phyloP scores from a whole-genome alignment of 805 yeast species.

The Zygotorulaspora danielsina region DNA sequence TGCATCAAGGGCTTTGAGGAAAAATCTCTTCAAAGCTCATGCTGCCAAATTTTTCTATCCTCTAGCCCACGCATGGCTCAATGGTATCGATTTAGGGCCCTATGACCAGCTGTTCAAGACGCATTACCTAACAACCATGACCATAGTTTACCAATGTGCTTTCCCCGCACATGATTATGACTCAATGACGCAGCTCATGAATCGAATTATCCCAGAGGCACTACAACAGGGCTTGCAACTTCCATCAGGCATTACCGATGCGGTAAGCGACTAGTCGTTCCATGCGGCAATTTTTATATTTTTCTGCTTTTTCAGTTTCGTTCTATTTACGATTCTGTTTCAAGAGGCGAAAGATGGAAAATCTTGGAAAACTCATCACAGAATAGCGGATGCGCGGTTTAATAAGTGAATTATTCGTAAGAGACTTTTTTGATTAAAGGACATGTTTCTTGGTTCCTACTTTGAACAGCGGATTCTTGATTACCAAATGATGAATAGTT shows the following conservation, averaged over 20 bases:
- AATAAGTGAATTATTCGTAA: not conserved
- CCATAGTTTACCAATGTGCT: conserved; percentile 45
- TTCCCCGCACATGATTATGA: conserved; percentile 42
- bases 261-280: not conserved
- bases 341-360: not conserved
- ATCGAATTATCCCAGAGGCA: conserved; percentile 27
- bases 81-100: conserved; percentile 51
- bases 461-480: too few species aligned
- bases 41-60: conserved; percentile 50
- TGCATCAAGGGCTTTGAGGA: not conserved
- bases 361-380: conserved; percentile 2
- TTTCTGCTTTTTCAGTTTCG: not conserved
- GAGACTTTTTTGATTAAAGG: not conserved
- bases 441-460: not conserved
- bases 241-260: not conserved
- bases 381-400: not conserved
- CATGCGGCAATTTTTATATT: not conserved
- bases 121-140: conserved; percentile 48
- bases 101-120: conserved; percentile 48
- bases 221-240: conserved; percentile 19
- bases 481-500: not conserved
- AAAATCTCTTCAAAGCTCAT: conserved; percentile 36
- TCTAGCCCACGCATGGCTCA: conserved; percentile 49
- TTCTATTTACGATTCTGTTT: not conserved
- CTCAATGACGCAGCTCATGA: conserved; percentile 33